Evolutionary conservation across 73 alveolate genomes (phyloP).

Genomic region (Stentor coeruleus): DNA sequence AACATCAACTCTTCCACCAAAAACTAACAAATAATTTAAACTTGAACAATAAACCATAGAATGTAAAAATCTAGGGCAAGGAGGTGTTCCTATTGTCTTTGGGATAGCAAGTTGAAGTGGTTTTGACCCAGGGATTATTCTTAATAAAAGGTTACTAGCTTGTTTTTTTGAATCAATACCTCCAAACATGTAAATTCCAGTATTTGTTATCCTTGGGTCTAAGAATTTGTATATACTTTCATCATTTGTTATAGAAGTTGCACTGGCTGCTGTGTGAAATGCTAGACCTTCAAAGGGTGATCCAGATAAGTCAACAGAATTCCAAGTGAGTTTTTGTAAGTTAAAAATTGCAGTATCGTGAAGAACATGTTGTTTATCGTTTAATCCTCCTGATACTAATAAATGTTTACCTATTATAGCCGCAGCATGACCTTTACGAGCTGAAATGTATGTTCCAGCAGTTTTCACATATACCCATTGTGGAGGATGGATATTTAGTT

Average conservation of each 20-base stretch:
- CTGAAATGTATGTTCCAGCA: background rate
- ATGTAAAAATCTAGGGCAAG: slow-evolving; percentile 18
- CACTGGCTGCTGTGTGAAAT: background rate
- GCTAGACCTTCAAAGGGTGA: background rate
- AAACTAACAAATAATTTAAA: background rate
- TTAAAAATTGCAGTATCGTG: background rate
- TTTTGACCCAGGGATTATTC: background rate
- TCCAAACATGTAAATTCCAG: slow-evolving; percentile 27
- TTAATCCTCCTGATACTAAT: slow-evolving; percentile 22
- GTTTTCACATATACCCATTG: slow-evolving; percentile 14
- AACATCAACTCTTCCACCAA: slow-evolving; percentile 36
- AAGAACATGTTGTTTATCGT: slow-evolving; percentile 11
- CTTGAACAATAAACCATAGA: slow-evolving; percentile 4
- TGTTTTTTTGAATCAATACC: background rate
- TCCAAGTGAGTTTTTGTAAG: background rate
- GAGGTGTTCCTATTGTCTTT: background rate
- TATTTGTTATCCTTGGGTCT: background rate
- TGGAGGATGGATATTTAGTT: background rate
- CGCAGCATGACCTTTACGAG: slow-evolving; percentile 1
- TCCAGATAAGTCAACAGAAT: background rate
- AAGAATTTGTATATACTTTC: background rate
- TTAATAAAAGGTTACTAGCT: slow-evolving; percentile 1
- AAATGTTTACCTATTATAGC: slow-evolving; percentile 27
- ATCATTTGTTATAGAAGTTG: background rate
- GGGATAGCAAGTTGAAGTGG: background rate